phyloP scores from a whole-genome alignment of 2,329 filamentous ascomycete species.

The Fusarium marasasianum region DNA sequence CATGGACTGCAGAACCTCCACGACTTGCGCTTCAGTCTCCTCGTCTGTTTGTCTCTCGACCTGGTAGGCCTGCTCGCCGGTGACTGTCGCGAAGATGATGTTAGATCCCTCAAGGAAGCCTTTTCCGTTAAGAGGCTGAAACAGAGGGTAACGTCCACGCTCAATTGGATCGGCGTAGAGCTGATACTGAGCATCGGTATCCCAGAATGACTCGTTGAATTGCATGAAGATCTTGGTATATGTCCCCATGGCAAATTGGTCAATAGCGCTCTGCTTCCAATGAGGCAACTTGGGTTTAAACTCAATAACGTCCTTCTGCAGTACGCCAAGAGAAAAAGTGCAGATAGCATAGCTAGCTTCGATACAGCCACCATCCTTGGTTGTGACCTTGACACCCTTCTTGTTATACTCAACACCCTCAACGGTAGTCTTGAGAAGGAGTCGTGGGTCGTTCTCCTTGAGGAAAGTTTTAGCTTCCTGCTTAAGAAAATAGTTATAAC shows the following conservation, averaged over 20 bases:
- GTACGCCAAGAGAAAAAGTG: background rate
- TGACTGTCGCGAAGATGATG: background rate
- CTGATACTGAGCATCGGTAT: background rate
- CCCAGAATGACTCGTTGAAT: background rate
- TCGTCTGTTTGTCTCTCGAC: background rate
- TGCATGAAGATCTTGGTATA: background rate
- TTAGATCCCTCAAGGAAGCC: background rate
- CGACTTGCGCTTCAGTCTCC: background rate
- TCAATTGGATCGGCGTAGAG: background rate
- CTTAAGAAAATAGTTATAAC: background rate
- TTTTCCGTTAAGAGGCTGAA: background rate
- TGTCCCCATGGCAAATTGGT: background rate
- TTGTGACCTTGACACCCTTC: background rate
- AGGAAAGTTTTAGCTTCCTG: background rate
- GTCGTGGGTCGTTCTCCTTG: background rate
- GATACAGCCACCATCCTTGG: background rate
- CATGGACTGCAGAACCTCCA: background rate
- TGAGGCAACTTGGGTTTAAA: background rate
- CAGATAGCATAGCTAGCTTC: background rate
- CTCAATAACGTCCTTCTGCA: background rate
- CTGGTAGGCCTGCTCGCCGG: background rate
- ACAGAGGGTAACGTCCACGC: background rate
- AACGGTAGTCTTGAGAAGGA: background rate
- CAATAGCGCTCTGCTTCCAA: background rate
- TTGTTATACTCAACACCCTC: background rate